Base-by-base conservation (phyloP, 2,329 filamentous ascomycete species). In the Aspergillus fumigatiaffinis region DNA sequence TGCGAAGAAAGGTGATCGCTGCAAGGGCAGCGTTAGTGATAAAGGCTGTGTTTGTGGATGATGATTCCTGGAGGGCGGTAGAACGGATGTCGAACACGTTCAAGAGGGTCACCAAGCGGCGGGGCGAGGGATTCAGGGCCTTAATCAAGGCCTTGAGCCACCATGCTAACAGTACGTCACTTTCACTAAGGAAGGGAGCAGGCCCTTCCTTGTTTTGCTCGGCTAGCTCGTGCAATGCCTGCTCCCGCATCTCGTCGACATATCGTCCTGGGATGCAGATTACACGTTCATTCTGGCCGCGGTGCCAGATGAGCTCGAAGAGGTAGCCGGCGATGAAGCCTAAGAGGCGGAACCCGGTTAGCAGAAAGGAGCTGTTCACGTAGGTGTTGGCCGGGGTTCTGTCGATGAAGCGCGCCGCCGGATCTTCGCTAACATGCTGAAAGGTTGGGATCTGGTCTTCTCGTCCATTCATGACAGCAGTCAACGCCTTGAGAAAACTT, bases 401-500 rank as follows among this genome's bases (percentile, higher is more conserved):
- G 14, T 55, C 57, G n/a, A 66, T 67, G 1, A 71, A 53, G 3
- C 58, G 47, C 4, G 55, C 61, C 17, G 79, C 58, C 1, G 71
- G 66, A 53, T 81, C 78, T 3, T 73, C 63, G 7, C 65, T 64
- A 1, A 71, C 66, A 8, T 72, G 72, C 1, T 67, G 59, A 2
- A 79, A 56, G 3, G 71, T 69, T 5, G 68, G 67, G 0, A 83
- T 73, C 44, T 81, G 71, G 10, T 66, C 63, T 26, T 79, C 76
- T 3, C 71, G 66, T 1, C 77, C 80, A 6, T 73, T 71, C 1
- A 84, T 64, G 0, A 80, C 72, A 1, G 74, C 66, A 0, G 72
- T 78, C 82, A 81, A 84, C 6, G 72, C 76, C 0, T 72, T 60
- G 2, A 83, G 59, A 6, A 84, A 65, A 1, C 70, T 73, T 2